A percentile compares a stretch with the other conserved stretches of the same genome.
These are phyloP conservation scores for Cutaneotrichosporon dermatis DNA, from an alignment of 1,284 basidiomycete genomes.

Conservation along the genomic window DNA sequence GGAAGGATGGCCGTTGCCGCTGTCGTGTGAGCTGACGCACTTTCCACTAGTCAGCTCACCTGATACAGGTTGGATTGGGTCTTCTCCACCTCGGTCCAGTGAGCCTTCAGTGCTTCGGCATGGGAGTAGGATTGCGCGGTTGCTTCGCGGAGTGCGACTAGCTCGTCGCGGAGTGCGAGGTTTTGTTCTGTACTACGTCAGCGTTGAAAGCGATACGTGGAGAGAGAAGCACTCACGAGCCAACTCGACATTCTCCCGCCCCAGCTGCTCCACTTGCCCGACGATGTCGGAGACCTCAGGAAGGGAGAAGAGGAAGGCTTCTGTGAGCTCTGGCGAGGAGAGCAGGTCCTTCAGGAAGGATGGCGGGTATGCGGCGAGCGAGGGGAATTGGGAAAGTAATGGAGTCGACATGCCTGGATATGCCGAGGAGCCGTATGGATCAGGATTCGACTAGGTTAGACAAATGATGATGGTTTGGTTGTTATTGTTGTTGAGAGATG, in stretches of 20 bases:
- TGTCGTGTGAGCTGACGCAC: slow-evolving; percentile 37
- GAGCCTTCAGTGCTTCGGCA: slow-evolving; percentile 68
- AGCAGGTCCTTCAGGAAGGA: slow-evolving; percentile 73
- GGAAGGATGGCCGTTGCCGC: slow-evolving; percentile 78
- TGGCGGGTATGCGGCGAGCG: slow-evolving; percentile 38
- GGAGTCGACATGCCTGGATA: slow-evolving; percentile 38
- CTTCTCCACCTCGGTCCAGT: slow-evolving; percentile 78
- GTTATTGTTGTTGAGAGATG: neutral
- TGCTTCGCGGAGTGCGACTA: slow-evolving; percentile 68
- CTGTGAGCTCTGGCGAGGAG: slow-evolving; percentile 73
- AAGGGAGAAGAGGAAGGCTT: slow-evolving; percentile 76
- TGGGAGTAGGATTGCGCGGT: slow-evolving; percentile 79
- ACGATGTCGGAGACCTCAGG: slow-evolving; percentile 68
- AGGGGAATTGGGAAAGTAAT: slow-evolving; percentile 45
- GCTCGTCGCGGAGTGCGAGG: slow-evolving; percentile 64
- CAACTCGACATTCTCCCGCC: slow-evolving; percentile 74
- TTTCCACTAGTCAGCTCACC: slow-evolving; percentile 51
- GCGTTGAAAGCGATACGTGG: neutral
- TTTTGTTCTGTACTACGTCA: slow-evolving; percentile 59
- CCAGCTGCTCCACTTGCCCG: slow-evolving; percentile 67
- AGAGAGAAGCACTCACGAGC: slow-evolving; percentile 59
- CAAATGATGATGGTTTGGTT: too few species aligned
- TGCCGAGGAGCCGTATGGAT: too few species aligned
- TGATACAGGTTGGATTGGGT: slow-evolving; percentile 83
- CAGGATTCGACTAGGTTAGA: too few species aligned